phyloP scores from a whole-genome alignment of 805 yeast genomes.

The Ogataea salicorniae region DNA sequence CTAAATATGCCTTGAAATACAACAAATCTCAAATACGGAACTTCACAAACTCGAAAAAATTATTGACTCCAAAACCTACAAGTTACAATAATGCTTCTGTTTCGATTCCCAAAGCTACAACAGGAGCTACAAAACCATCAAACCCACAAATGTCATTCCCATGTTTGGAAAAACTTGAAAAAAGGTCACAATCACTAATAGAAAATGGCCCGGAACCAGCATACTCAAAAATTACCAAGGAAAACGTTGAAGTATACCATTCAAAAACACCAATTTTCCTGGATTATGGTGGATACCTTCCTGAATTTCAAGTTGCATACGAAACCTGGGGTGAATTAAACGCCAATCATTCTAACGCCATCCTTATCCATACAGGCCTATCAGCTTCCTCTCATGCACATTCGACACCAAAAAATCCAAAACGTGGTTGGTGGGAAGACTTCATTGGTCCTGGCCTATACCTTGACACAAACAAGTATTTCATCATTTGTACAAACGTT shows the following conservation, averaged over 20 bases:
- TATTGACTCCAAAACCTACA: constrained; percentile 16
- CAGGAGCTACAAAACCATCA: constrained; percentile 28
- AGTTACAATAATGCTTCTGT: constrained; percentile 8
- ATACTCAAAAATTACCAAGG: constrained; percentile 57
- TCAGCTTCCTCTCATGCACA: constrained; percentile 93
- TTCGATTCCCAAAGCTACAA: constrained; percentile 3
- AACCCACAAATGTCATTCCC: constrained; percentile 76
- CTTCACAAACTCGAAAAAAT: constrained; percentile 1
- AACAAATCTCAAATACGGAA: background rate
- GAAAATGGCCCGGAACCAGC: constrained; percentile 84
- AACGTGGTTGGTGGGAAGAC: constrained; percentile 93
- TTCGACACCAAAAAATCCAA: constrained; percentile 62
- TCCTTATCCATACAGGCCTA: constrained; percentile 82
- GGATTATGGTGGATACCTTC: constrained; percentile 78
- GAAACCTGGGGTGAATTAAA: constrained; percentile 88
- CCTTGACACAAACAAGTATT: constrained; percentile 75
- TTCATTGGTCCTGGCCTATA: constrained; percentile 82
- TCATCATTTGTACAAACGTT: constrained; percentile 85
- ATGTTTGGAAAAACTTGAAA: constrained; percentile 74
- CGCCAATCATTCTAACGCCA: constrained; percentile 58
- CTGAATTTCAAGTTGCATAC: constrained; percentile 77
- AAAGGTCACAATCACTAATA: constrained; percentile 38
- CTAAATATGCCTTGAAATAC: background rate
- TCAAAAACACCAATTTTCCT: constrained; percentile 57
- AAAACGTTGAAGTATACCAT: constrained; percentile 60